Evolutionary conservation across 768 basidiomycete species (phyloP).

Genomic region (Mycena kentingensis): DNA sequence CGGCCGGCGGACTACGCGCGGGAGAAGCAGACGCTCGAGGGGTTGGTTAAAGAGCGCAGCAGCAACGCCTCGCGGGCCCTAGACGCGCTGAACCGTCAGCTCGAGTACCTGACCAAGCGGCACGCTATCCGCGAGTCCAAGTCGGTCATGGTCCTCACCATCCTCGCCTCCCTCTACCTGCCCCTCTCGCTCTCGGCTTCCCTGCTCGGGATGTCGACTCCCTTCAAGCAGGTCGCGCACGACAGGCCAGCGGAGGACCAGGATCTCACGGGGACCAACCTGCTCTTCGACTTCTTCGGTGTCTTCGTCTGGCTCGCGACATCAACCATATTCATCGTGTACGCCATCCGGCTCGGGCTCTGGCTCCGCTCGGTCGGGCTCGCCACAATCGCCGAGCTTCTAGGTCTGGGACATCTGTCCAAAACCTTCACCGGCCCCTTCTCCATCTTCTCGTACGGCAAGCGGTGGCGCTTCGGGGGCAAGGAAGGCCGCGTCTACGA

Average conservation of each 20-base stretch:
- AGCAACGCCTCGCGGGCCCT: slow-evolving; percentile 10
- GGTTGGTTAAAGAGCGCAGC: slow-evolving; percentile 8
- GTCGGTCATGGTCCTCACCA: slow-evolving; percentile 12
- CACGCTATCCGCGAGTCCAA: slow-evolving; percentile 11
- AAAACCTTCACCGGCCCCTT: slow-evolving; percentile 11
- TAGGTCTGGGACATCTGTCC: slow-evolving; percentile 7
- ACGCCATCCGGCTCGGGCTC: slow-evolving; percentile 10
- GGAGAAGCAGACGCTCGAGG: slow-evolving; percentile 8
- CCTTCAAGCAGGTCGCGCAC: slow-evolving; percentile 8
- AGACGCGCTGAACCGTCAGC: slow-evolving; percentile 11
- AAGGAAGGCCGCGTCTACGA: slow-evolving; percentile 22
- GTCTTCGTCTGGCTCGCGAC: slow-evolving; percentile 12
- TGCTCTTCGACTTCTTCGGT: slow-evolving; percentile 11
- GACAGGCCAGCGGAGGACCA: slow-evolving; percentile 6
- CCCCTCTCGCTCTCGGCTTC: slow-evolving; percentile 11
- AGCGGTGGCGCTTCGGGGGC: slow-evolving; percentile 12
- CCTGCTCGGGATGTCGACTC: slow-evolving; percentile 9
- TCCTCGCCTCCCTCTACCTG: slow-evolving; percentile 10
- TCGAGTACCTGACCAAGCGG: slow-evolving; percentile 13
- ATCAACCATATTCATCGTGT: slow-evolving; percentile 11
- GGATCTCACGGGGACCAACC: slow-evolving; percentile 10
- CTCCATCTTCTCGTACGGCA: slow-evolving; percentile 12
- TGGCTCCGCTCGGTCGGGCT: slow-evolving; percentile 8
- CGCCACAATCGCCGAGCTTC: slow-evolving; percentile 7
- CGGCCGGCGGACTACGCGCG: slow-evolving; percentile 8